phyloP scores from a whole-genome alignment of 1,284 basidiomycete genomes.

The Boletellus sp. region DNA sequence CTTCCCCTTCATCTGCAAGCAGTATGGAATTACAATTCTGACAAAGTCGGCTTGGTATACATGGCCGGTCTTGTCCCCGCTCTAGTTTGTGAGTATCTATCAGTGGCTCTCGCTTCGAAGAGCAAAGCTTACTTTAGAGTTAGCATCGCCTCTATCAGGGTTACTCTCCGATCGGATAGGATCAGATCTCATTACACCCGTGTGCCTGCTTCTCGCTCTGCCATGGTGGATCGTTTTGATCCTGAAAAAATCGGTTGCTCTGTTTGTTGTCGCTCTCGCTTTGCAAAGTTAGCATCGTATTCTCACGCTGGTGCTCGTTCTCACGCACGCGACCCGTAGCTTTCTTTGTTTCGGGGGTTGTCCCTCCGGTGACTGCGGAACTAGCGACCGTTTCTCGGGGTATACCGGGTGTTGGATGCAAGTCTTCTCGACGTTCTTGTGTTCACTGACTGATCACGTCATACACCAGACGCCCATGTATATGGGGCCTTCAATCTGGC shows the following conservation, averaged over 20 bases:
- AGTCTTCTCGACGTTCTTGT: conserved; percentile 27
- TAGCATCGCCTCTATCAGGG: conserved; percentile 63
- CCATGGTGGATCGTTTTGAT: conserved; percentile 68
- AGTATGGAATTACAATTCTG: conserved; percentile 58
- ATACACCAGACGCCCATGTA: conserved; percentile 52
- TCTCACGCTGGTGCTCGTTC: not conserved
- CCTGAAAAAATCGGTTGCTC: conserved; percentile 47
- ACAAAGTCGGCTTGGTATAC: conserved; percentile 68
- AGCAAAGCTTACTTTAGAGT: conserved; percentile 4
- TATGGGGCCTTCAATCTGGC: conserved; percentile 66
- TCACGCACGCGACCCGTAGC: conserved; percentile 34
- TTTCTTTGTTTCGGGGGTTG: conserved; percentile 54
- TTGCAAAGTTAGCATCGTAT: conserved; percentile 46
- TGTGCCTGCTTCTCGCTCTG: conserved; percentile 50
- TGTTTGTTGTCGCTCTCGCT: conserved; percentile 62
- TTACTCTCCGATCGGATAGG: conserved; percentile 61
- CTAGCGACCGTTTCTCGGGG: conserved; percentile 53
- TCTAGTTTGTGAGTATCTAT: conserved; percentile 50
- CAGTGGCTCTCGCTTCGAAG: not conserved
- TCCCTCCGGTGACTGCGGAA: conserved; percentile 63
- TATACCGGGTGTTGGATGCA: conserved; percentile 65
- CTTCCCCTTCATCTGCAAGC: conserved; percentile 63
- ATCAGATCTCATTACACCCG: conserved; percentile 51
- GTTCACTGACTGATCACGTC: conserved; percentile 9
- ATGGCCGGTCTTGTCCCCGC: conserved; percentile 69